These are phyloP conservation scores for Ophiognomonia clavigignenti-juglandacearum DNA, from an alignment of 2,329 filamentous ascomycete species.

Conservation along the genomic window DNA sequence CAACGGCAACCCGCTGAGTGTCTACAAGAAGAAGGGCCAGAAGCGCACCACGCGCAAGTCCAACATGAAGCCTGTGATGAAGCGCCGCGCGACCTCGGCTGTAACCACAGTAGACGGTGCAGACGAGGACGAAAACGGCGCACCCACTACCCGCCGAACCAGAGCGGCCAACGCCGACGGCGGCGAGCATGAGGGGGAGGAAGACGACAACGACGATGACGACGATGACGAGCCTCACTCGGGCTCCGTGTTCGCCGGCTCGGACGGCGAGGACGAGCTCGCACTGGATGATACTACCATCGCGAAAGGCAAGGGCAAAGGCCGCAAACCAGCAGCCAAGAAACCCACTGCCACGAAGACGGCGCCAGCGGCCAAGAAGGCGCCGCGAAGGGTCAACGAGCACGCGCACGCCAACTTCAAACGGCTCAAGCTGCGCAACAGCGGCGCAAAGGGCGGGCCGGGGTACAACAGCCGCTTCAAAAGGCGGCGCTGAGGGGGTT, in stretches of 20 bases:
- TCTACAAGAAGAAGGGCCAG: constrained; percentile 79
- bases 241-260: constrained; percentile 35
- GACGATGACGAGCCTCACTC: constrained; percentile 29
- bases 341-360: constrained; percentile 22
- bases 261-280: constrained; percentile 36
- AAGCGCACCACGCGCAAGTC: constrained; percentile 70
- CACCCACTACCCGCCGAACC: background rate
- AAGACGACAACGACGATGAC: constrained; percentile 25
- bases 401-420: constrained; percentile 64
- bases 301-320: background rate
- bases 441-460: constrained; percentile 57
- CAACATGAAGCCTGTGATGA: constrained; percentile 55
- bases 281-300: too few relatives aligned
- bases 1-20: constrained; percentile 54
- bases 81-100: constrained; percentile 37
- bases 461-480: constrained; percentile 55
- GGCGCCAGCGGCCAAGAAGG: constrained; percentile 41
- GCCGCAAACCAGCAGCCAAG: background rate
- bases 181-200: too few relatives aligned
- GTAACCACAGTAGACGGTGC: constrained; percentile 25
- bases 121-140: constrained; percentile 35
- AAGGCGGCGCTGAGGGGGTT: constrained; percentile 39
- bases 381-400: constrained; percentile 57
- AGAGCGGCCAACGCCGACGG: too few relatives aligned
- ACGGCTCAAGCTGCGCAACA: constrained; percentile 57